A percentile compares a stretch with the other conserved stretches of the same genome.
Conservation (phyloP, 1,284 basidiomycete species). For the Caloboletus firmus region DNA sequence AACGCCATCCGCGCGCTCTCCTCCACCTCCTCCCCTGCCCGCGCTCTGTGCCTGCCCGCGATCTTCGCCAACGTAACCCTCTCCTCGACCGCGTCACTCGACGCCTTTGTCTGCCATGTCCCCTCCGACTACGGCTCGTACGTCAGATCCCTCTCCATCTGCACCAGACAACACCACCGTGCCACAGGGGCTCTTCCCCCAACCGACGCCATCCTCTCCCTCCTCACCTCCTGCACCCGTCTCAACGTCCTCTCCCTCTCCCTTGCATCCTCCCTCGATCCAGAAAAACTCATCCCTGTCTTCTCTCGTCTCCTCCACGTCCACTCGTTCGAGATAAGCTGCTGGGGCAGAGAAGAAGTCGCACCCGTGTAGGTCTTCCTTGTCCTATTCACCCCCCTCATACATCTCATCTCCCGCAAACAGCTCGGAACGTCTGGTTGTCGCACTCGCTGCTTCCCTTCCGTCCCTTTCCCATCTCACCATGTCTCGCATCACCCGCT, state of each 20-base stretch:
- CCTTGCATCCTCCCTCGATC: conserved; percentile 53
- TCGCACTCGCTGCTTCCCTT: conserved; percentile 64
- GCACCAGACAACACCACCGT: conserved; percentile 40
- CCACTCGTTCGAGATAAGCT: conserved; percentile 51
- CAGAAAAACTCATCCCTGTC: conserved; percentile 46
- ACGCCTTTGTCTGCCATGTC: conserved; percentile 54
- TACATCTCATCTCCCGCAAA: conserved; percentile 7
- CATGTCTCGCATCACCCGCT: conserved; percentile 65
- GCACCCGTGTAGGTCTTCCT: conserved; percentile 54
- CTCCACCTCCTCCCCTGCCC: conserved; percentile 46
- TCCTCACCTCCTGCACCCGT: conserved; percentile 51
- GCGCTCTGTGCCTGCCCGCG: conserved; percentile 55
- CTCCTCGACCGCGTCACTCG: conserved; percentile 44
- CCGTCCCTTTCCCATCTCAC: conserved; percentile 56
- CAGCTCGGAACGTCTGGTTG: conserved; percentile 70
- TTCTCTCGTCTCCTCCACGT: conserved; percentile 50
- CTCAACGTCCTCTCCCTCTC: conserved; percentile 52
- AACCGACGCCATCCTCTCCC: conserved; percentile 48
- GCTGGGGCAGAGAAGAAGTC: conserved; percentile 51
- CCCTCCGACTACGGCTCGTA: conserved; percentile 53
- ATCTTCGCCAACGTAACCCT: conserved; percentile 61
- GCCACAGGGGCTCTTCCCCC: conserved; percentile 38
- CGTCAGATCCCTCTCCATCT: conserved; percentile 57
- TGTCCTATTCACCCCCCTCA: not conserved
- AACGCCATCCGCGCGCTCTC: conserved; percentile 40